Conservation (phyloP, 805 yeast genomes). For the Teunomyces stri region DNA sequence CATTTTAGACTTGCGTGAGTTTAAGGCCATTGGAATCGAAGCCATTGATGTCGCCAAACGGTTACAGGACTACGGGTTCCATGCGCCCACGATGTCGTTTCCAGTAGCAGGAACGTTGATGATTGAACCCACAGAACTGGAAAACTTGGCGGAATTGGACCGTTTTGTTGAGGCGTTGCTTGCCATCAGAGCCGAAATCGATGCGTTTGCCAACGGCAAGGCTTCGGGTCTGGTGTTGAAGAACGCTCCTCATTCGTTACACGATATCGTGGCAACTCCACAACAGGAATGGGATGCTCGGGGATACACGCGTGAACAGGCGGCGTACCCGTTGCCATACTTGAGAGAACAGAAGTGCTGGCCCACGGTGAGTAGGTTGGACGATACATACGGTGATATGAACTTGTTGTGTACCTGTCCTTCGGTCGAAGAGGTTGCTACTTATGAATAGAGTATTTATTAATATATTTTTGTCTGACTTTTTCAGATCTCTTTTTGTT, state of each 20-base stretch:
- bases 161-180: slow-evolving; percentile 87
- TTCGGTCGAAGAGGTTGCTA: slow-evolving; percentile 70
- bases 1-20: slow-evolving; percentile 84
- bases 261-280: slow-evolving; percentile 63
- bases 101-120: slow-evolving; percentile 96
- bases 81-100: slow-evolving; percentile 98
- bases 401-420: slow-evolving; percentile 94
- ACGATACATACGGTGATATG: slow-evolving; percentile 93
- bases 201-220: slow-evolving; percentile 62
- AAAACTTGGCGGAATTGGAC: slow-evolving; percentile 82
- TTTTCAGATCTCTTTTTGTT: background rate
- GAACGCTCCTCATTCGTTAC: slow-evolving; percentile 89
- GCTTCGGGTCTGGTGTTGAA: slow-evolving; percentile 69
- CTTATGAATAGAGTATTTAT: background rate
- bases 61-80: slow-evolving; percentile 97
- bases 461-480: background rate
- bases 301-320: slow-evolving; percentile 89
- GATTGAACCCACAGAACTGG: slow-evolving; percentile 98
- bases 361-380: slow-evolving; percentile 92
- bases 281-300: slow-evolving; percentile 75
- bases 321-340: slow-evolving; percentile 86
- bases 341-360: slow-evolving; percentile 79
- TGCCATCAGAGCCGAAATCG: slow-evolving; percentile 78
- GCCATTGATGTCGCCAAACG: slow-evolving; percentile 97
- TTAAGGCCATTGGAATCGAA: slow-evolving; percentile 77